These are phyloP conservation scores for Plasmodium fragile DNA, from an alignment of 169 alveolate genomes.

Conservation along the genomic window DNA sequence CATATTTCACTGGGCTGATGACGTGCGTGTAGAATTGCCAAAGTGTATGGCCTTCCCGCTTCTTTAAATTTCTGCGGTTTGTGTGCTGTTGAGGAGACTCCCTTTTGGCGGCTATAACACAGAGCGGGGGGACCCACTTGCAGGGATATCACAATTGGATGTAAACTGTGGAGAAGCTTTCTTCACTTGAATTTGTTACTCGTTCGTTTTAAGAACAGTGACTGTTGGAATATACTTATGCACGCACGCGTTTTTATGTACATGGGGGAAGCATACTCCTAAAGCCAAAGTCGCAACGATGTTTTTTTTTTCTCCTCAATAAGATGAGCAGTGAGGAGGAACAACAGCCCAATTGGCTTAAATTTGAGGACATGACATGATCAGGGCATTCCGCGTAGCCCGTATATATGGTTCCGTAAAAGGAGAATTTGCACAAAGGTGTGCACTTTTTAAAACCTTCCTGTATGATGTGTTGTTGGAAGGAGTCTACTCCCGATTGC, in stretches of 20 bases:
- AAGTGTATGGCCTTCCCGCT: not conserved
- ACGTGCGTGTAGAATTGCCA: not conserved
- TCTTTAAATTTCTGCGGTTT: not conserved
- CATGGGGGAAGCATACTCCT: not conserved
- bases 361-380: not conserved
- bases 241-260: not conserved
- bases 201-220: not conserved
- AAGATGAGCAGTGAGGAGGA: not conserved
- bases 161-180: not conserved
- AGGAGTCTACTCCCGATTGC: not conserved
- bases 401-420: not conserved
- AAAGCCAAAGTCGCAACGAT: not conserved
- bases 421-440: not conserved
- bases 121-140: not conserved
- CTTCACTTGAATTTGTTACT: not conserved
- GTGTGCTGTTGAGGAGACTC: not conserved
- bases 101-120: not conserved
- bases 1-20: not conserved
- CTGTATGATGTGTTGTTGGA: not conserved
- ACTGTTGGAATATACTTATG: not conserved
- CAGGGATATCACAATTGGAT: not conserved
- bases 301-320: not conserved
- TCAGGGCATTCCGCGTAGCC: not conserved
- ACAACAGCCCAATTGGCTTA: not conserved
- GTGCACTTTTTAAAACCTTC: not conserved